Conservation (phyloP, 148 eudicot species). For the Rhododendron williamsianum region DNA sequence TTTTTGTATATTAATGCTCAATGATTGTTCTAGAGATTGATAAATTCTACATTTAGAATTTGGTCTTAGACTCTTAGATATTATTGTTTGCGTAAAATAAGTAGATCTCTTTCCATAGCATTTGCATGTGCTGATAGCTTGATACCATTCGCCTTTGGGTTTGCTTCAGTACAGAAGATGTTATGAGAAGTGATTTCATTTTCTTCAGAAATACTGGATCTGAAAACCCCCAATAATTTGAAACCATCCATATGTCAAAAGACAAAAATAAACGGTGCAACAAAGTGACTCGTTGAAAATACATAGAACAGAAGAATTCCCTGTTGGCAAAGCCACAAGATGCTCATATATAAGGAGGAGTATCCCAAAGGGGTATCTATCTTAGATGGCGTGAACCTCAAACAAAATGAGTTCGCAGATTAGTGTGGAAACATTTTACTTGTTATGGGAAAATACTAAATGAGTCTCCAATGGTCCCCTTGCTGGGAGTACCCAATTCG, state of each 20-base stretch:
- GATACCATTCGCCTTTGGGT: neutral
- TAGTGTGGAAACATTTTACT: neutral
- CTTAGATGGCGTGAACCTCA: neutral
- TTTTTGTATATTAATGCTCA: neutral
- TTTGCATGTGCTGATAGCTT: neutral
- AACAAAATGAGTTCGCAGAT: neutral
- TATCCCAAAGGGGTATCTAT: neutral
- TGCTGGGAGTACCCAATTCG: neutral
- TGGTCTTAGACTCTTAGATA: neutral
- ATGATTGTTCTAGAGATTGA: neutral
- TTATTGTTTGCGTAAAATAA: neutral
- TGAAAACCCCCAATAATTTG: neutral
- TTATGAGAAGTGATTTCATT: neutral
- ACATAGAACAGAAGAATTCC: neutral
- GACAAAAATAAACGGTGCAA: neutral
- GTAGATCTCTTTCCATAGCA: neutral
- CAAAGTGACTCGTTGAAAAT: neutral
- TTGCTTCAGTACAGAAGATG: neutral
- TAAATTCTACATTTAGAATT: neutral
- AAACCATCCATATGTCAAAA: neutral
- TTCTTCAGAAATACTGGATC: neutral
- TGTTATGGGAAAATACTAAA: neutral
- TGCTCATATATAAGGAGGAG: neutral
- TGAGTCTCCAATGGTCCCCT: neutral
- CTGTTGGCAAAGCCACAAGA: neutral